Percentiles rank a stretch among this genome's conserved stretches.
These are phyloP conservation scores for Xylariaceae sp. DNA, from an alignment of 2,329 filamentous ascomycete species.

Conservation along the genomic window DNA sequence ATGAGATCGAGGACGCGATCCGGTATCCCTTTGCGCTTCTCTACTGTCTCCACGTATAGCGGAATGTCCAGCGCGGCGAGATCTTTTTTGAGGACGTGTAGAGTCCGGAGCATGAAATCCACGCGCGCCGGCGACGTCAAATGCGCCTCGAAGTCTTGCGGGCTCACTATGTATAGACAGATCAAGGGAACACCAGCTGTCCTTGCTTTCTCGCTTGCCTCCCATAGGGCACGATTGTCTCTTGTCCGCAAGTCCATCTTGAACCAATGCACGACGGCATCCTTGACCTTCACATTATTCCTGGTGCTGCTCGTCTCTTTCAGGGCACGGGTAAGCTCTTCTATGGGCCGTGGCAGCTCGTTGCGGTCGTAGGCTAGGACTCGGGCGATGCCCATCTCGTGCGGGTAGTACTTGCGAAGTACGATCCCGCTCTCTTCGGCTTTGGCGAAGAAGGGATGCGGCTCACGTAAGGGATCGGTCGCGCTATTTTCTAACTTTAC, in stretches of 20 bases:
- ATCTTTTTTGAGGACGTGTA: constrained; percentile 60
- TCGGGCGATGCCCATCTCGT: constrained; percentile 77
- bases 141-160: constrained; percentile 80
- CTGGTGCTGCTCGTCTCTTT: constrained; percentile 53
- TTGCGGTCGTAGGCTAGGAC: constrained; percentile 68
- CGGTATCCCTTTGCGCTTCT: constrained; percentile 58
- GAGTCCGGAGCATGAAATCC: constrained; percentile 72
- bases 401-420: constrained; percentile 71
- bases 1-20: constrained; percentile 58
- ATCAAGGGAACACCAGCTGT: constrained; percentile 66
- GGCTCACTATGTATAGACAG: constrained; percentile 71
- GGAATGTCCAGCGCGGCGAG: constrained; percentile 69
- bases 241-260: constrained; percentile 69
- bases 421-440: constrained; percentile 57
- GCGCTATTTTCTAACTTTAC: constrained; percentile 19
- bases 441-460: constrained; percentile 42
- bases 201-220: constrained; percentile 62
- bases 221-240: constrained; percentile 67
- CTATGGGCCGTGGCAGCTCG: constrained; percentile 66
- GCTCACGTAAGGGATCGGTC: constrained; percentile 35
- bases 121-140: constrained; percentile 65
- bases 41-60: constrained; percentile 66
- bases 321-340: constrained; percentile 57
- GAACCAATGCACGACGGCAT: constrained; percentile 82
- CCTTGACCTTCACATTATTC: constrained; percentile 45